phyloP scores from a whole-genome alignment of 495 filamentous ascomycete species.

The Talaromyces proteolyticus region DNA sequence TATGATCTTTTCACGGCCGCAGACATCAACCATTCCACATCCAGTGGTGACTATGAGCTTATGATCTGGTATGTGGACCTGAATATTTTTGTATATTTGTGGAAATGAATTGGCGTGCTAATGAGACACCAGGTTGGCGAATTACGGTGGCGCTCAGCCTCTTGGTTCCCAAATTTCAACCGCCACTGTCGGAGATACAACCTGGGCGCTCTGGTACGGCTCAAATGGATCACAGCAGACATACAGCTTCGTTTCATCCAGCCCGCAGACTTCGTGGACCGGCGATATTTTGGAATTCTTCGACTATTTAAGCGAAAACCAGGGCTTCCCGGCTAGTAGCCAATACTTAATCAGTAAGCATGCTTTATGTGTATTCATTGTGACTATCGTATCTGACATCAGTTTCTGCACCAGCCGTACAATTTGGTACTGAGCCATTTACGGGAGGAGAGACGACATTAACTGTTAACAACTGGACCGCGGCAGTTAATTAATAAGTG shows the following conservation, averaged over 20 bases:
- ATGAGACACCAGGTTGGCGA: slow-evolving; percentile 21
- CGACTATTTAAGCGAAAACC: slow-evolving; percentile 26
- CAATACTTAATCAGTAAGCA: slow-evolving; percentile 45
- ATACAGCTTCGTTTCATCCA: slow-evolving; percentile 37
- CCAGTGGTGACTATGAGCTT: slow-evolving; percentile 40
- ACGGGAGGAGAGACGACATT: slow-evolving; percentile 19
- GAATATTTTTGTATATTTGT: not conserved
- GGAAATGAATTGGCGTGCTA: not conserved
- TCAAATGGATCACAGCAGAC: slow-evolving; percentile 30
- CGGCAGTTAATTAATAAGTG: slow-evolving; percentile 5
- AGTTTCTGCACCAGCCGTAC: slow-evolving; percentile 17
- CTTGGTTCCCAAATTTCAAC: slow-evolving; percentile 28
- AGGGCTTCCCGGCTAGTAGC: slow-evolving; percentile 25
- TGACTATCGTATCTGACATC: not conserved
- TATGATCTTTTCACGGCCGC: slow-evolving; percentile 44
- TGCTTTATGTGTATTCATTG: not conserved
- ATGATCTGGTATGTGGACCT: slow-evolving; percentile 38
- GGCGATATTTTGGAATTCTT: slow-evolving; percentile 40
- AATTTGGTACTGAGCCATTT: slow-evolving; percentile 41
- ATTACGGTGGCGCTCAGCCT: slow-evolving; percentile 28
- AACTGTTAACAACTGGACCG: slow-evolving; percentile 13
- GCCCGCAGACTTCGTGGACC: slow-evolving; percentile 22
- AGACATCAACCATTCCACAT: slow-evolving; percentile 36
- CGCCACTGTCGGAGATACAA: slow-evolving; percentile 22
- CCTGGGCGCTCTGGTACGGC: slow-evolving; percentile 34